Evolutionary conservation across 106 monocot species (phyloP), one percentile per base, ranked within the genome.

Genomic region (Allium sativum): DNA sequence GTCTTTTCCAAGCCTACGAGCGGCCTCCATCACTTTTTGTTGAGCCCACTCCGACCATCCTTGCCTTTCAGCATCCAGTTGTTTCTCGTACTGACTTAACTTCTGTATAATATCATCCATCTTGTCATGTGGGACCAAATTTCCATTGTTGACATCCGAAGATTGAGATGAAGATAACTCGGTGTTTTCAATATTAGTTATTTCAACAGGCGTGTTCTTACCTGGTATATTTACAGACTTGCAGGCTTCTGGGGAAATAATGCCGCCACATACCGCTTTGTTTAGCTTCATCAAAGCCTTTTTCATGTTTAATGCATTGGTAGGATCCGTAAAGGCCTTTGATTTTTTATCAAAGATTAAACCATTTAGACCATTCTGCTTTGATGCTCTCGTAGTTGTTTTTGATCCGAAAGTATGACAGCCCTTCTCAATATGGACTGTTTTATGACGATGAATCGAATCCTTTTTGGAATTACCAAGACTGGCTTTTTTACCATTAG

Each of bases 41-140:
- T 90, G 86, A 15, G 90, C 90, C 94, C 94, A 95, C 9, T 86
- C 94, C 3, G 61, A 78, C 82, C 89, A 95, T 64, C 81, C 83
- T 66, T 86, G 83, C 64, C 86, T 56, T n/a, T 84, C 83, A 15
- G 77, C 71, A 56, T 95, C 76, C 40, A 95, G 73, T 47, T 86
- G 84, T 40, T 58, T 69, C 17, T 66, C 68, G 62, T 74, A 70
- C 44, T 72, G 73, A 14, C 83, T 65, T 57, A 95, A 65, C 53
- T 70, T 79, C 20, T 81, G 65, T 58, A 81, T 53, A 51, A 77
- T 67, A 44, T 86, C 89, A 66, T 90, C 90, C 69, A 77, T 95
- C 66, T 74, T 73, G 53, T 86, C 78, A 45, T 76, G 68, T 42
- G 76, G 76, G 47, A 65, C 44, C 82, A 73, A 81, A 46, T 76